These are phyloP conservation scores for Fusarium fujikuroi DNA, from an alignment of 2,329 filamentous ascomycete genomes.

Conservation along the genomic window DNA sequence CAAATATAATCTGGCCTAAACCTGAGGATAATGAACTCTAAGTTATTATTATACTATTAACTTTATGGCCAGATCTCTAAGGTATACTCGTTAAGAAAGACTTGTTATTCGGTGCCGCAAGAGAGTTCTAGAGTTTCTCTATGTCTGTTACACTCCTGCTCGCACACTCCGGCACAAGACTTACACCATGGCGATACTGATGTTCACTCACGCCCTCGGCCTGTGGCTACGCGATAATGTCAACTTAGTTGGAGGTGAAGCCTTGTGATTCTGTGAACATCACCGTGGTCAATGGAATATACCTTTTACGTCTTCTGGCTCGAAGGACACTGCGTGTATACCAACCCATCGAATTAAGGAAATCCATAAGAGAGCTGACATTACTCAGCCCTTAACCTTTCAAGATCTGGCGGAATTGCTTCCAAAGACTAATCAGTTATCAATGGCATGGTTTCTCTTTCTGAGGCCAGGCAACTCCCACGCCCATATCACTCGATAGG, in stretches of 20 bases:
- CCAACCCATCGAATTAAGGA: background rate
- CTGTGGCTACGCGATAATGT: rapidly evolving
- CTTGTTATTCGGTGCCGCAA: no score
- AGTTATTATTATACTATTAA: background rate
- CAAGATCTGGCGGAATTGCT: rapidly evolving
- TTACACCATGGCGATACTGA: background rate
- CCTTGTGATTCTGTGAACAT: rapidly evolving
- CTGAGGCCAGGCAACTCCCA: background rate
- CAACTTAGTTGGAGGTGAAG: rapidly evolving
- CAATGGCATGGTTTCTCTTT: background rate
- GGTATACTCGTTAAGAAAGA: rapidly evolving
- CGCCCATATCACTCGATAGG: background rate
- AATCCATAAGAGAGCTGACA: background rate
- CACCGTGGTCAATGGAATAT: rapidly evolving
- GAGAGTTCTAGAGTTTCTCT: background rate
- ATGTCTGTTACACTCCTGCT: background rate
- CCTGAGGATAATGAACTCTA: background rate
- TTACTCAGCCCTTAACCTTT: no score
- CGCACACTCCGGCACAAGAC: background rate
- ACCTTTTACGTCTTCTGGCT: background rate
- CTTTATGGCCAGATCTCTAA: background rate
- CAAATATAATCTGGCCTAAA: background rate
- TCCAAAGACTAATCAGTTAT: background rate
- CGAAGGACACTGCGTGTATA: rapidly evolving
- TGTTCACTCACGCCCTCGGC: background rate